Evolutionary conservation across 1,284 basidiomycete species (phyloP), one percentile per base, ranked within the genome.

Genomic region (Apiotrichum sp.): DNA sequence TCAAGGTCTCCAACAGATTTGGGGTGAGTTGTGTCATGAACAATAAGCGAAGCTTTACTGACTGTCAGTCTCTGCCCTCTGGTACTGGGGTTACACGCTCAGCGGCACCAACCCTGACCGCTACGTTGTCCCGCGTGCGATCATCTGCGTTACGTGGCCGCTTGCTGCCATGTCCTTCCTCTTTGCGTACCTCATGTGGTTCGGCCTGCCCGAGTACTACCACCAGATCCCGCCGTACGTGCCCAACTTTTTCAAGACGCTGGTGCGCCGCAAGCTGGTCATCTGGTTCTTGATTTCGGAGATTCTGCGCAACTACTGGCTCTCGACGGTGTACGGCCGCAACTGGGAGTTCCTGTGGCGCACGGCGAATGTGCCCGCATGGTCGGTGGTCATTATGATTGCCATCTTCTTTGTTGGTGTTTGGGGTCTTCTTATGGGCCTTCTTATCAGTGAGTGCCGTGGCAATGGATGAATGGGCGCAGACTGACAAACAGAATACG

Each of bases 271-370:
- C 61, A 93, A 91, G 76, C 80, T 93, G 51, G 91, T 95, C 14
- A 78, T 93, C 38, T 93, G 91, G 90, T 93, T 93, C 85, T 80
- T 95, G 58, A 84, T 87, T 41, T 87, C 91, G 1, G 91, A 93
- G 76, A 79, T 93, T 50, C 79, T 93, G 53, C 84, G 90, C 47
- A 87, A 93, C 71, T 95, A 93, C 77, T 95, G 91, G 91, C 77
- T 95, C 59, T 91, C 88, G 67, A 89, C 88, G 14, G 73, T 71
- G n/a, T 78, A 65, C 85, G 91, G 91, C 57, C 87, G 91, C 65
- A 93, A 93, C 76, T 95, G 91, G 91, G 79, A 84, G 64, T 95
- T 91, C 84, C 78, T 93, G 16, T 95, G 91, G 91, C 83, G 80
- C 65, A 85, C 86, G n/a, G 80, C 82, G 3, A 58, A 64, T 33